Conservation (phyloP, 371 early-diverging fungal species). For the Mucor irregularis region DNA sequence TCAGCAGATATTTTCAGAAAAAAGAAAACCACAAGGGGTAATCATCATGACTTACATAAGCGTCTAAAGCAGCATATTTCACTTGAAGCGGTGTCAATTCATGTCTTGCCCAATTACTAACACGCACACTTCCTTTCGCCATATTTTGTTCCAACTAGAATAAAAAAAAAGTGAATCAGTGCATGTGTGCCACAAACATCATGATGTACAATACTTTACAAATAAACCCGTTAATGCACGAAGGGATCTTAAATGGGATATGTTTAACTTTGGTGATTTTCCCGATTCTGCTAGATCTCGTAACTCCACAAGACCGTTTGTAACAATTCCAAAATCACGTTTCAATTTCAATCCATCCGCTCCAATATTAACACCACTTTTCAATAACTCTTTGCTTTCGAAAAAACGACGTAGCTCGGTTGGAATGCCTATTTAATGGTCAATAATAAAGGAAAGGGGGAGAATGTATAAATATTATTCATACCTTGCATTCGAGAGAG, state of each 20-base stretch:
- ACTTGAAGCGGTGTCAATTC: conserved; percentile 34
- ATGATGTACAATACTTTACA: conserved; percentile 30
- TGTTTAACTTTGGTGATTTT: conserved; percentile 24
- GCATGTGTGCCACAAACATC: no score
- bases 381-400: conserved; percentile 35
- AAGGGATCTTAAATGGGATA: conserved; percentile 38
- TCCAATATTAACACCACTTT: conserved; percentile 57
- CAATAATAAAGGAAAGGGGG: neutral
- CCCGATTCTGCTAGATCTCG: conserved; percentile 31
- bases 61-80: conserved; percentile 63
- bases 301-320: conserved; percentile 58
- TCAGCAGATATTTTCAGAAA: neutral
- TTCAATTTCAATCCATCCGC: conserved; percentile 51
- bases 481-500: conserved; percentile 41
- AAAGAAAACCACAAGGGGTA: neutral
- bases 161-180: neutral
- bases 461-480: no score
- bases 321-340: conserved; percentile 50
- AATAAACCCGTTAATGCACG: conserved; percentile 40
- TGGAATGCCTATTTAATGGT: conserved; percentile 51
- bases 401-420: conserved; percentile 37
- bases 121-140: conserved; percentile 39
- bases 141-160: conserved; percentile 47
- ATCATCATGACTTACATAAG: conserved; percentile 37
- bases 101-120: conserved; percentile 52